Evolutionary conservation across 345 rosid species (phyloP).

Genomic region (Gossypium bickii): DNA sequence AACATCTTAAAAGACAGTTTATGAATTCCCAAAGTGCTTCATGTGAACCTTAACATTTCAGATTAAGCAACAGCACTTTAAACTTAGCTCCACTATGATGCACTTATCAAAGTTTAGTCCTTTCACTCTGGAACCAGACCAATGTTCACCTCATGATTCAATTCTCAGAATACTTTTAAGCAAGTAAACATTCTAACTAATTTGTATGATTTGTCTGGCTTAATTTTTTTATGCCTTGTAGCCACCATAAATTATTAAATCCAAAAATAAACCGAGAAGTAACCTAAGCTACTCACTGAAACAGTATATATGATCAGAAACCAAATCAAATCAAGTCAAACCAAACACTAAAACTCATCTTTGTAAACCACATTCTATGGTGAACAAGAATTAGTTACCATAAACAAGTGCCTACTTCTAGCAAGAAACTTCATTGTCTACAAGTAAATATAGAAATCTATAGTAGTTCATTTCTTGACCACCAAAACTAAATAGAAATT

Average conservation of each 20-base stretch:
- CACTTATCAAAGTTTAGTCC: not conserved
- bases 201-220: not conserved
- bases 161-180: not conserved
- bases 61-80: conserved; percentile 1
- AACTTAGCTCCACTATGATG: not conserved
- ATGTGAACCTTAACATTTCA: not conserved
- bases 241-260: not conserved
- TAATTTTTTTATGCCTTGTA: no score
- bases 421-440: conserved; percentile 2
- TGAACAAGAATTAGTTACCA: not conserved
- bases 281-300: no score
- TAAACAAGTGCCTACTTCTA: not conserved
- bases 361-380: not conserved
- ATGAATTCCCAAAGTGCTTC: not conserved
- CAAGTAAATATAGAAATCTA: not conserved
- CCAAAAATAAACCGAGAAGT: no score
- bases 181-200: not conserved
- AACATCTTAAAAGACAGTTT: not conserved
- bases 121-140: not conserved
- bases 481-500: not conserved
- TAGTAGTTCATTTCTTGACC: not conserved
- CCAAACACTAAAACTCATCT: not conserved
- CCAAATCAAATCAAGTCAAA: not conserved
- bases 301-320: not conserved
- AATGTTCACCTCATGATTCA: not conserved